Evolutionary conservation across 768 basidiomycete species (phyloP), one percentile per base, ranked within the genome.

Genomic region (Xerocomellus intermedius): DNA sequence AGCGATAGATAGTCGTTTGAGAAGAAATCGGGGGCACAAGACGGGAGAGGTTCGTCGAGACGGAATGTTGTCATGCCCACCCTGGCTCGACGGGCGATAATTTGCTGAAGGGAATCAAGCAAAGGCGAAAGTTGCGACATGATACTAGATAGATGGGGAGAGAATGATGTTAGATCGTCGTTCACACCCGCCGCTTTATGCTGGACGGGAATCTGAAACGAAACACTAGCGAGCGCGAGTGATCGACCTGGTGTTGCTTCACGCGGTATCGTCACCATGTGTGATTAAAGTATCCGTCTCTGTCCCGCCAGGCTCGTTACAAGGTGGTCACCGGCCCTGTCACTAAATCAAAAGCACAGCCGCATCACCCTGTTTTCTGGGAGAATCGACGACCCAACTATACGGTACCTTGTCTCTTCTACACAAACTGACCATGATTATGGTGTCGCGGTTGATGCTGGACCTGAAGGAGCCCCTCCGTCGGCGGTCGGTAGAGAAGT

Each of bases 1-100:
- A 83, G 62, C 1, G 79, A 79, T 9, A 83, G 72, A 56, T 81
- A 82, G 61, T 83, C 80, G 48, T 80, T 82, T 6, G 80, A 78
- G 38, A 75, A 76, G 52, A 78, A 67, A 50, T 78, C 77, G 9
- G 60, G 60, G 35, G 57, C 57, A 55, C 42, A 38, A 17, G 64
- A 55, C 8, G 64, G 60, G 39, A 60, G 64, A 21, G 61, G 64
- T 0, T 55, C 19, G n/a, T 64, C 50, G 21, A 64, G 48, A 42
- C 13, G 5, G 45, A 50, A 42, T 28, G 48, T 19, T 8, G 43
- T 42, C 37, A 55, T 45, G n/a, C 55, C 57, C 17, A 36, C 24
- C 32, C 8, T 52, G 16, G n/a, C 36, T 32, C 60, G 50, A 19
- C 39, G 21, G 12, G 42, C 12, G 19, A 59, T 32, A 9, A 60